Percentiles rank a stretch among this genome's conserved stretches.
These are phyloP conservation scores for Cucurbita moschata DNA, from an alignment of 306 rosid species.

Conservation along the genomic window DNA sequence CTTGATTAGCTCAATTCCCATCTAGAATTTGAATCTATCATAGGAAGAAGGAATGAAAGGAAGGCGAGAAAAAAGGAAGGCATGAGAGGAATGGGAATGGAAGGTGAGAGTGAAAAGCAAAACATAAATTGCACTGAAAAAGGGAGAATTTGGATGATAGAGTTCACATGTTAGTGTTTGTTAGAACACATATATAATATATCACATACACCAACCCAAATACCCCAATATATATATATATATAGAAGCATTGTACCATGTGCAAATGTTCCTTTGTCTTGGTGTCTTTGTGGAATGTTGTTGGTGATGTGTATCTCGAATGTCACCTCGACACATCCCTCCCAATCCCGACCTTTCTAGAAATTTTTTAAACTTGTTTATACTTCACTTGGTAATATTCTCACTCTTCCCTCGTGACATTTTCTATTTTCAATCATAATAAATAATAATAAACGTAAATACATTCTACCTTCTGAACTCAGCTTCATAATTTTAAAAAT, in stretches of 20 bases:
- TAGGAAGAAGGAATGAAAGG: too few relatives aligned
- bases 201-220: background rate
- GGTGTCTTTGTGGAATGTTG: background rate
- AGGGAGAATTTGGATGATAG: background rate
- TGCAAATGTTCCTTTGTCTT: background rate
- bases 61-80: background rate
- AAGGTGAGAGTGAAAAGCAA: background rate
- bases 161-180: background rate
- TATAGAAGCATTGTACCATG: background rate
- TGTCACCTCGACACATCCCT: background rate
- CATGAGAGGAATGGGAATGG: background rate
- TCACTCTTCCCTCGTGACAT: too few relatives aligned
- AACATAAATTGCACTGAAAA: background rate
- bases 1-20: too few relatives aligned
- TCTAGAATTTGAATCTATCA: too few relatives aligned
- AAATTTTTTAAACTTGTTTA: background rate
- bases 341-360: background rate
- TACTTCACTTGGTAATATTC: background rate
- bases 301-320: background rate
- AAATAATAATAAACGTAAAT: too few relatives aligned
- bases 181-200: background rate
- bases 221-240: background rate
- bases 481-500: too few relatives aligned
- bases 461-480: too few relatives aligned
- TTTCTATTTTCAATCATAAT: too few relatives aligned